phyloP scores from a whole-genome alignment of 129 eudicot species.

The Logfia minima region DNA sequence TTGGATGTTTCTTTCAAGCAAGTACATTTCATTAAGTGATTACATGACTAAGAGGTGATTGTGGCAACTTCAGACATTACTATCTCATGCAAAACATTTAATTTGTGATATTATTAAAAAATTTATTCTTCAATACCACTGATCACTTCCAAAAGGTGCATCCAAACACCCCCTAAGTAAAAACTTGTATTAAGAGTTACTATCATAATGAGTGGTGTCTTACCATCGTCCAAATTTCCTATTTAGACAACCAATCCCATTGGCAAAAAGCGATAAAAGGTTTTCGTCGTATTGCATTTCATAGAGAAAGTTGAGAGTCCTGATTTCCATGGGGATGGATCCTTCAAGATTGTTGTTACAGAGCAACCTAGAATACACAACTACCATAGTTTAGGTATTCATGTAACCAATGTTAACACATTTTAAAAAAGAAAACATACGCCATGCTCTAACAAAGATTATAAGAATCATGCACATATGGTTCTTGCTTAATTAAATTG shows the following conservation, averaged over 20 bases:
- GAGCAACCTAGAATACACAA: constrained; percentile 59
- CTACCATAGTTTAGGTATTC: constrained; percentile 6
- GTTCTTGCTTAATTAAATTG: background rate
- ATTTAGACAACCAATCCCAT: constrained; percentile 48
- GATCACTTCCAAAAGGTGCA: background rate
- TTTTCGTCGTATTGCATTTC: constrained; percentile 61
- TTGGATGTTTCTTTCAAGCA: background rate
- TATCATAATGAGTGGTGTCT: constrained; percentile 23
- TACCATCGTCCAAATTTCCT: constrained; percentile 85
- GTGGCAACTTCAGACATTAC: background rate
- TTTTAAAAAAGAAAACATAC: background rate
- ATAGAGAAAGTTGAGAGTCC: constrained; percentile 44
- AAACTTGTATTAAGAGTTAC: background rate
- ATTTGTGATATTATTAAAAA: background rate
- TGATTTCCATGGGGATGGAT: constrained; percentile 52
- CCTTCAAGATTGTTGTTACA: constrained; percentile 69
- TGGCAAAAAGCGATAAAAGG: constrained; percentile 44
- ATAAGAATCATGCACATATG: background rate
- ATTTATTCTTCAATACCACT: constrained; percentile 1
- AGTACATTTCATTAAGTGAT: background rate
- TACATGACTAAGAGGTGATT: background rate
- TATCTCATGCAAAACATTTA: background rate
- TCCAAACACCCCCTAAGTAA: constrained; percentile 1
- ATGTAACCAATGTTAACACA: background rate
- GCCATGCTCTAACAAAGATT: background rate